Conservation (phyloP, 1,284 basidiomycete species). For the Amylostereum chailletii region DNA sequence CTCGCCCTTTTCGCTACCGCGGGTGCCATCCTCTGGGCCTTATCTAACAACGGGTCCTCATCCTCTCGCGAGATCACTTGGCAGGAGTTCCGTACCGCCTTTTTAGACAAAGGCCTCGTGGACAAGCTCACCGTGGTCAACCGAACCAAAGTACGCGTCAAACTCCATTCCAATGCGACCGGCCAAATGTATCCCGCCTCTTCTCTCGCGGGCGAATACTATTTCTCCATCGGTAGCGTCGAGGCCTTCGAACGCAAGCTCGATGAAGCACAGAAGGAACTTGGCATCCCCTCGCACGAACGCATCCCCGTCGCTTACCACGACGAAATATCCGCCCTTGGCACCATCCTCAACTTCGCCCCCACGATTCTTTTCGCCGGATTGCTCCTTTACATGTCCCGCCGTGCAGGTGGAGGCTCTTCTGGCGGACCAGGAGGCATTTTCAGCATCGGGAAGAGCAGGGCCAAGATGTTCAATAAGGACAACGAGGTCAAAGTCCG, state of each 20-base stretch:
- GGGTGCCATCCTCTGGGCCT: slow-evolving; percentile 59
- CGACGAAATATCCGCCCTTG: slow-evolving; percentile 84
- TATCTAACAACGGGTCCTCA: slow-evolving; percentile 51
- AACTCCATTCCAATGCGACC: slow-evolving; percentile 80
- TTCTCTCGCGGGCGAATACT: slow-evolving; percentile 59
- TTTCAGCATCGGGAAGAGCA: slow-evolving; percentile 96
- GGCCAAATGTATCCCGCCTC: slow-evolving; percentile 60
- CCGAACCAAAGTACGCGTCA: slow-evolving; percentile 81
- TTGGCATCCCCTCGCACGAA: slow-evolving; percentile 86
- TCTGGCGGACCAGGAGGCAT: slow-evolving; percentile 79
- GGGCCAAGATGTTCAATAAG: slow-evolving; percentile 95
- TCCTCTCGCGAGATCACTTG: slow-evolving; percentile 89
- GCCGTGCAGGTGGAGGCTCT: slow-evolving; percentile 59
- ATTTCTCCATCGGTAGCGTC: slow-evolving; percentile 96
- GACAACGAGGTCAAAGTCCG: slow-evolving; percentile 92
- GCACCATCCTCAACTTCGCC: slow-evolving; percentile 85
- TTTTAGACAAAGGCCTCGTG: slow-evolving; percentile 94
- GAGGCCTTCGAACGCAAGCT: slow-evolving; percentile 96
- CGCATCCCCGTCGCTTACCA: slow-evolving; percentile 96
- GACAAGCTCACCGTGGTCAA: slow-evolving; percentile 94
- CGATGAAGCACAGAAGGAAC: slow-evolving; percentile 88
- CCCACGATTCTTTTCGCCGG: slow-evolving; percentile 91
- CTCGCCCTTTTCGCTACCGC: slow-evolving; percentile 51
- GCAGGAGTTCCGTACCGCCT: slow-evolving; percentile 96
- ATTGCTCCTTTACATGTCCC: slow-evolving; percentile 85